Conservation (phyloP, 441 rosid species). For the Metrosideros polymorpha region DNA sequence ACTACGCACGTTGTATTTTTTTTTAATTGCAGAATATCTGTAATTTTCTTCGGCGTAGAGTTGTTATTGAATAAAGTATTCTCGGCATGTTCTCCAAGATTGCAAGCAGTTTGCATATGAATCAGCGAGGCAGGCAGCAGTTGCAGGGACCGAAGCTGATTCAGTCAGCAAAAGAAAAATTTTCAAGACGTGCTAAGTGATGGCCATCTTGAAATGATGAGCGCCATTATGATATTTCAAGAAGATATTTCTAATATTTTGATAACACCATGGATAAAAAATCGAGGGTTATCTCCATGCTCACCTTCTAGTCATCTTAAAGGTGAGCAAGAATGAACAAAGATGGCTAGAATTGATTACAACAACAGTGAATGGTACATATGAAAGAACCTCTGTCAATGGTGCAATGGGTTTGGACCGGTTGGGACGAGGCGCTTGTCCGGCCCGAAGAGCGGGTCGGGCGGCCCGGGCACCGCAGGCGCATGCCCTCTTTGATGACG, state of each 20-base stretch:
- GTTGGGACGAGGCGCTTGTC: constrained; percentile 66
- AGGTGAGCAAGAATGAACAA: not conserved
- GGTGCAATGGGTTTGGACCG: constrained; percentile 91
- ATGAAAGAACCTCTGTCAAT: constrained; percentile 20
- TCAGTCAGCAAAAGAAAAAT: not conserved
- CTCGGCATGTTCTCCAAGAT: not conserved
- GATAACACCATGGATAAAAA: not conserved
- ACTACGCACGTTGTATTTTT: not conserved
- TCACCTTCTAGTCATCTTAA: not conserved
- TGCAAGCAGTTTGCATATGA: not conserved
- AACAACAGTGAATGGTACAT: not conserved
- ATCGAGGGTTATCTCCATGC: not conserved
- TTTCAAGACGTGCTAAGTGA: not conserved
- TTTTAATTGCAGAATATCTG: not conserved
- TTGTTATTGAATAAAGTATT: not conserved
- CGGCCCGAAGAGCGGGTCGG: constrained; percentile 38
- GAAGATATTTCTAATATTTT: not conserved
- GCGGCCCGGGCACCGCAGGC: constrained; percentile 1
- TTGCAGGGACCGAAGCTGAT: not conserved
- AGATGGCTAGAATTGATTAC: not conserved
- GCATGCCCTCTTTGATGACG: not conserved
- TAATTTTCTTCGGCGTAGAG: not conserved
- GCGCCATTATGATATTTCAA: not conserved
- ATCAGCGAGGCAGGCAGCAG: not conserved
- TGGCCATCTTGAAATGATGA: not conserved